phyloP scores from a whole-genome alignment of 1,284 basidiomycete genomes.

The Thelephora terrestris region DNA sequence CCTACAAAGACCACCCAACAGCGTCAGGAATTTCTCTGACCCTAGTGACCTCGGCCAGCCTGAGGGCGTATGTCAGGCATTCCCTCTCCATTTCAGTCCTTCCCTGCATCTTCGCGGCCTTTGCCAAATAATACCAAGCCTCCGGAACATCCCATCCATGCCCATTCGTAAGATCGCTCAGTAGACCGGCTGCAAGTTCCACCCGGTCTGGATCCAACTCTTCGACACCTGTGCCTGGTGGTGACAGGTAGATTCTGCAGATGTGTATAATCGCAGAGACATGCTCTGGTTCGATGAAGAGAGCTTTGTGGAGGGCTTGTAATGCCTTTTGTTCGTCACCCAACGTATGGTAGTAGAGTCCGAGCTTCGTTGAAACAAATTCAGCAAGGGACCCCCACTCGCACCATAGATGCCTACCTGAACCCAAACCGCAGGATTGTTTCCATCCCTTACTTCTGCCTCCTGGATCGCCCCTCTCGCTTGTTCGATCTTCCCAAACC shows the following conservation, averaged over 20 bases:
- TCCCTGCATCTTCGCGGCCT: slow-evolving; percentile 68
- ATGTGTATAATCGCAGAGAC: slow-evolving; percentile 71
- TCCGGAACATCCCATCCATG: slow-evolving; percentile 84
- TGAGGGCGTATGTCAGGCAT: slow-evolving; percentile 64
- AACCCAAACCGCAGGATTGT: slow-evolving; percentile 88
- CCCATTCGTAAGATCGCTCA: slow-evolving; percentile 50
- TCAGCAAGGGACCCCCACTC: slow-evolving; percentile 4
- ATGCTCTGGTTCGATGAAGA: slow-evolving; percentile 71
- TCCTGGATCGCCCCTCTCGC: slow-evolving; percentile 89
- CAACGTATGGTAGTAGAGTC: slow-evolving; percentile 59
- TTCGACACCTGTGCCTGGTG: slow-evolving; percentile 13
- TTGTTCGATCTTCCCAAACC: slow-evolving; percentile 84
- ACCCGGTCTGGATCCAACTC: slow-evolving; percentile 26
- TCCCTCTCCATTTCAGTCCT: slow-evolving; percentile 64
- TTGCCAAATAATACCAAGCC: slow-evolving; percentile 85
- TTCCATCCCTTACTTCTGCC: slow-evolving; percentile 83
- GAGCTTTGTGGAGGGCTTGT: slow-evolving; percentile 73
- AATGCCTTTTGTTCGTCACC: slow-evolving; percentile 52
- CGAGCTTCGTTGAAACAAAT: slow-evolving; percentile 40
- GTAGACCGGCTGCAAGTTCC: slow-evolving; percentile 65
- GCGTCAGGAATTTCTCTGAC: slow-evolving; percentile 54
- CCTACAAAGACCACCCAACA: slow-evolving; percentile 61
- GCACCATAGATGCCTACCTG: slow-evolving; percentile 45
- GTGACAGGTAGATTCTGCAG: slow-evolving; percentile 58
- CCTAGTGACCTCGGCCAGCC: slow-evolving; percentile 58